Evolutionary conservation across 352 stramenopile species (phyloP).

Genomic region (Globisporangium perplexum): DNA sequence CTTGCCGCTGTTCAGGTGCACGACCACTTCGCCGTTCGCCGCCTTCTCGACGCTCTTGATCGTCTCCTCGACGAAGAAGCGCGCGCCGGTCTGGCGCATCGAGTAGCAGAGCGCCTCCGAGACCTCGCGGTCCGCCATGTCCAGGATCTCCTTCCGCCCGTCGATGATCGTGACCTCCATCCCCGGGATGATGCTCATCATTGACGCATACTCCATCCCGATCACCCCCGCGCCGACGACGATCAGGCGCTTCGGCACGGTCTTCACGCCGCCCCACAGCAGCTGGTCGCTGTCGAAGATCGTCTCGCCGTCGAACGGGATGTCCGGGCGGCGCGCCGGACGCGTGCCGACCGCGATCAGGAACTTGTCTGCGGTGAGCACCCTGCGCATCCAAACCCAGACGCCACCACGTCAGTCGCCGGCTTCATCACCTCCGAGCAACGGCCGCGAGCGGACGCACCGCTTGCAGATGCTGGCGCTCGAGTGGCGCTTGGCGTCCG

Average conservation of each 20-base stretch:
- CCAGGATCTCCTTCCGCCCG: slow-evolving; percentile 77
- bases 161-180: slow-evolving; percentile 89
- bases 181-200: slow-evolving; percentile 89
- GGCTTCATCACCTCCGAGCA: no score
- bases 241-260: slow-evolving; percentile 72
- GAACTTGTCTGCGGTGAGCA: slow-evolving; percentile 83
- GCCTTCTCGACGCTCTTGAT: slow-evolving; percentile 72
- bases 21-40: slow-evolving; percentile 58
- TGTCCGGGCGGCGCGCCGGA: slow-evolving; percentile 68
- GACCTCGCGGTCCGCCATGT: slow-evolving; percentile 88
- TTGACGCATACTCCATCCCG: slow-evolving; percentile 90
- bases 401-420: no score
- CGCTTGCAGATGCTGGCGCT: slow-evolving; percentile 83
- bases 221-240: slow-evolving; percentile 84
- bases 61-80: slow-evolving; percentile 81
- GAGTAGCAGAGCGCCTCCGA: slow-evolving; percentile 82
- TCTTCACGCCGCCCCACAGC: slow-evolving; percentile 72
- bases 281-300: slow-evolving; percentile 86
- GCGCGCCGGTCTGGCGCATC: slow-evolving; percentile 83
- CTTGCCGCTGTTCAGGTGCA: slow-evolving; percentile 83
- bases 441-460: slow-evolving; percentile 27
- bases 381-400: slow-evolving; percentile 33
- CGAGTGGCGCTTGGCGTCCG: slow-evolving; percentile 63
- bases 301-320: slow-evolving; percentile 83
- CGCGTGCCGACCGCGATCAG: slow-evolving; percentile 83